Evolutionary conservation across 1,284 basidiomycete genomes (phyloP), one percentile per base, ranked within the genome.

Genomic region (Albatrellus sp.): DNA sequence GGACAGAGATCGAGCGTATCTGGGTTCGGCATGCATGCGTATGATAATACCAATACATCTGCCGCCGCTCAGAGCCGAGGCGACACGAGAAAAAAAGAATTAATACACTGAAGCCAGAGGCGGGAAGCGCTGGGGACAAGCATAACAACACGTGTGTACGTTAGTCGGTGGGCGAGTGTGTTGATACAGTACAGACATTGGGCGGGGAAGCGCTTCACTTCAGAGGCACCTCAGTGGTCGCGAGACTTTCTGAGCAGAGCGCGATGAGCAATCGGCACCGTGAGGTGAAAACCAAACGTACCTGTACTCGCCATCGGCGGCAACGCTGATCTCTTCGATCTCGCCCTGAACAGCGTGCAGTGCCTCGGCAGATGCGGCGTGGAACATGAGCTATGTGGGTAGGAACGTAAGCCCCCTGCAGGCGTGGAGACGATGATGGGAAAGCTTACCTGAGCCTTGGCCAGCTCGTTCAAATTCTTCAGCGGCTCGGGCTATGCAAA

Each of bases 271-370:
- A 29, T 5, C 29, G 8, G 39, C 29, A 10, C 24, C 9, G 7
- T 3, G 49, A 31, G 35, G 37, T n/a, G 13, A 3, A 11, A 32
- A 12, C 13, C 35, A 37, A 7, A 45, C 19, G 57, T 53, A 88
- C 79, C 91, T 83, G 69, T 92, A 96, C 60, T 92, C 90, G 48
- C 83, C 85, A 68, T 94, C 92, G 1, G 90, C 90, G 19, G 84
- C 86, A 13, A 89, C 82, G 44, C 81, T 85, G 48, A 93, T 72
- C 56, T 93, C 89, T 53, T 94, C 90, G 46, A 97, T 83, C 60
- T 94, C 88, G 44, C 85, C 85, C 61, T 94, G 90, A 35, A 88
- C 77, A 42, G 74, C 67, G 37, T 77, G 79, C 37, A 96, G 74
- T 0, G 89, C 76, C 60, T 96, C 92, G 8, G 90, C 90, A 7